These are phyloP conservation scores for Neoboletus brunneissimus DNA, from an alignment of 768 basidiomycete genomes.

Conservation along the genomic window DNA sequence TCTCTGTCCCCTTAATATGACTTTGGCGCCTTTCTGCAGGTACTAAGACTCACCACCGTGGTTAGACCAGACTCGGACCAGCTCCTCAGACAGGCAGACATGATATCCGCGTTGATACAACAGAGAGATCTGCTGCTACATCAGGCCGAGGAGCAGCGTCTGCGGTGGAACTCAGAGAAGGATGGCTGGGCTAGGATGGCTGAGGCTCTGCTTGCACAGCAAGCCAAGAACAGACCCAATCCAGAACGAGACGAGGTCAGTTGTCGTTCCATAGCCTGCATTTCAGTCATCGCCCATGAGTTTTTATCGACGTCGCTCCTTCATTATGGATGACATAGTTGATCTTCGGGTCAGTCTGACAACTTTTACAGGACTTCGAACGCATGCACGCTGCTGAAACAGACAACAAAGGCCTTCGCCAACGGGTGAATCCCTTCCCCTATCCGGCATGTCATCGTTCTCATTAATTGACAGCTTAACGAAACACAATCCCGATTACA, in stretches of 20 bases:
- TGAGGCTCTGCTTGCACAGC: constrained; percentile 57
- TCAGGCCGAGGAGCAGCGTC: constrained; percentile 56
- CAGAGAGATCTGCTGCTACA: constrained; percentile 59
- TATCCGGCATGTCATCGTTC: background rate
- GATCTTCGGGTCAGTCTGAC: constrained; percentile 14
- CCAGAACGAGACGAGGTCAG: constrained; percentile 45
- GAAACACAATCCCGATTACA: constrained; percentile 55
- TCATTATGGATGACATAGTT: background rate
- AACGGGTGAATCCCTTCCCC: constrained; percentile 45
- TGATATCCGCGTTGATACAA: constrained; percentile 50
- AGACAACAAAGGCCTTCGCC: constrained; percentile 60
- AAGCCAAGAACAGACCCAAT: constrained; percentile 40
- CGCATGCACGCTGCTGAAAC: constrained; percentile 51
- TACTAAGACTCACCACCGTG: constrained; percentile 45
- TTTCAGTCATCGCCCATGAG: background rate
- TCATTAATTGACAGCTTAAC: constrained; percentile 44
- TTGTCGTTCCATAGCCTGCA: background rate
- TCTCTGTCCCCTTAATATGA: constrained; percentile 8
- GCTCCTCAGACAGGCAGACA: constrained; percentile 58
- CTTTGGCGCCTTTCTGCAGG: constrained; percentile 33
- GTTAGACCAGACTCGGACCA: constrained; percentile 42
- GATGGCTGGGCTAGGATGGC: constrained; percentile 64
- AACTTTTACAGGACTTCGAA: constrained; percentile 49
- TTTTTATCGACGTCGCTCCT: background rate
- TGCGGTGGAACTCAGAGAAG: constrained; percentile 59